These are phyloP conservation scores for Clitoria ternatea DNA, from an alignment of 306 rosid species.

Conservation along the genomic window DNA sequence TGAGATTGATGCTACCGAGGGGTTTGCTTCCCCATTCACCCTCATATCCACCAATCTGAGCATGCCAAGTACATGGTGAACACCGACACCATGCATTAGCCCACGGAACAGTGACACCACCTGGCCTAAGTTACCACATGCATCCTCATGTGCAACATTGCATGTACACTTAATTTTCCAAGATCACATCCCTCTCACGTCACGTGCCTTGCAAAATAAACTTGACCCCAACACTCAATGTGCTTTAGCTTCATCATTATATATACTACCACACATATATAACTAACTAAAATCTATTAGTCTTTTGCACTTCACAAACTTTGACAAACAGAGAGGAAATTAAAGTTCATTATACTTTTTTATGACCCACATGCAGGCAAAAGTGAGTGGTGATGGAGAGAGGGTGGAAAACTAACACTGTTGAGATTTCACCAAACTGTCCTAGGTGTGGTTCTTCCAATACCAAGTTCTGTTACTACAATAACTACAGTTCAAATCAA, in stretches of 20 bases:
- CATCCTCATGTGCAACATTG: conserved; percentile 39
- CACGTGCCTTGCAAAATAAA: conserved; percentile 23
- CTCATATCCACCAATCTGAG: conserved; percentile 38
- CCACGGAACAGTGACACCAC: conserved; percentile 39
- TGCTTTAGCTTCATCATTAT: conserved; percentile 28
- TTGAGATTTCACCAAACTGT: conserved; percentile 63
- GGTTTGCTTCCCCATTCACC: conserved; percentile 56
- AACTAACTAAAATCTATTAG: conserved; percentile 12
- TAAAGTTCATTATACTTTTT: background rate
- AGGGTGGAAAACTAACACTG: conserved; percentile 53
- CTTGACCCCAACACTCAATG: conserved; percentile 32
- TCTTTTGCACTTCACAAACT: background rate
- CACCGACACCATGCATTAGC: conserved; percentile 64
- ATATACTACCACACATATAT: conserved; percentile 26
- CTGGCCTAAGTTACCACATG: conserved; percentile 4
- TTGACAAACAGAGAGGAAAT: background rate
- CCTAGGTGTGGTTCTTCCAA: conserved; percentile 73
- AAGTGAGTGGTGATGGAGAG: conserved; percentile 50
- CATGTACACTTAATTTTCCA: conserved; percentile 33
- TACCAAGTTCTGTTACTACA: conserved; percentile 85
- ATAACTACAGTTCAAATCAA: conserved; percentile 74
- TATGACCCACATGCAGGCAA: conserved; percentile 26
- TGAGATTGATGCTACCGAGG: conserved; percentile 42
- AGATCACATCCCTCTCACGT: conserved; percentile 33
- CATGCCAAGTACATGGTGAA: conserved; percentile 45